phyloP scores from a whole-genome alignment of 2,329 filamentous ascomycete species.

The Sporothrix globosa region DNA sequence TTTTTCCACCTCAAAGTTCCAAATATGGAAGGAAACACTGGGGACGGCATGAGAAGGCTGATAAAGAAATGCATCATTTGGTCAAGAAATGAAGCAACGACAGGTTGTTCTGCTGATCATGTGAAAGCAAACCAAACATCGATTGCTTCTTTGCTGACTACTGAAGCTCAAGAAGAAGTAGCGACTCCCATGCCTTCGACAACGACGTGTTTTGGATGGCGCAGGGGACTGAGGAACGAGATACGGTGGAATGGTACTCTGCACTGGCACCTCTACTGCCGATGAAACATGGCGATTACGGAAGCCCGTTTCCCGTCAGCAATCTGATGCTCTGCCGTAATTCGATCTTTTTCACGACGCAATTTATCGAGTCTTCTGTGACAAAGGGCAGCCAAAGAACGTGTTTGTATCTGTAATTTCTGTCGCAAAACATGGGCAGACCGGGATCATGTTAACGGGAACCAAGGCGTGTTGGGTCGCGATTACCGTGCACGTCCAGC shows the following conservation, averaged over 20 bases:
- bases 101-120: background rate
- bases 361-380: too few species aligned
- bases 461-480: too few species aligned
- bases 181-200: background rate
- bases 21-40: constrained; percentile 22
- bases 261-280: background rate
- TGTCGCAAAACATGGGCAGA: too few species aligned
- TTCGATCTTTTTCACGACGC: background rate
- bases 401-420: too few species aligned
- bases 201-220: too few species aligned
- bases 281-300: constrained; percentile 27
- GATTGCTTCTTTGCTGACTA: background rate
- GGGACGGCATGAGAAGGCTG: constrained; percentile 8
- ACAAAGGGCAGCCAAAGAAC: background rate
- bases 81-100: background rate
- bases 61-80: background rate
- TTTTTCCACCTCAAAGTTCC: background rate
- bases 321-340: background rate
- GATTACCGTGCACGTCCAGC: background rate
- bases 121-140: background rate
- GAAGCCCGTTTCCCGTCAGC: constrained; percentile 13
- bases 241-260: background rate
- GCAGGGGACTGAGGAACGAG: constrained; percentile 8
- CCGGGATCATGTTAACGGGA: background rate
- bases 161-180: background rate